Percentiles rank a stretch among this genome's conserved stretches.
Evolutionary conservation across 306 rosid species (phyloP).

Genomic region (Quercus engelmannii): DNA sequence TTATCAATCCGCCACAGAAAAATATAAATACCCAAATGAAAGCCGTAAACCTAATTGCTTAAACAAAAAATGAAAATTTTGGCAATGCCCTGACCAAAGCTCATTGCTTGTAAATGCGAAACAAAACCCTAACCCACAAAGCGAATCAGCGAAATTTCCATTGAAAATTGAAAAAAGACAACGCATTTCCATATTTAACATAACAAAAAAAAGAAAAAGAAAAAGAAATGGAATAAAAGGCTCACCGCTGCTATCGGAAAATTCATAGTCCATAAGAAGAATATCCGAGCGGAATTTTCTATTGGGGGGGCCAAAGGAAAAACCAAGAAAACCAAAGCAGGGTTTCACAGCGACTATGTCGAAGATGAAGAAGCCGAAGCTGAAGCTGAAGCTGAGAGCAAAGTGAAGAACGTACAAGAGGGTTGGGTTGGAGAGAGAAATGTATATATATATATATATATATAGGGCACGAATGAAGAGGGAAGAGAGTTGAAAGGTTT

Average conservation of each 20-base stretch:
- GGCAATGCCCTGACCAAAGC: neutral
- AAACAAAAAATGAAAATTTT: neutral
- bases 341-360: too few species aligned
- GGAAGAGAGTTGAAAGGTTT: neutral
- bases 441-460: neutral
- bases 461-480: neutral
- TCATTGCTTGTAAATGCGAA: neutral
- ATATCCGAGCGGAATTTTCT: neutral
- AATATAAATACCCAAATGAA: neutral
- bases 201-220: too few species aligned
- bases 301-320: neutral
- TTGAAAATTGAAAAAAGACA: neutral
- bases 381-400: neutral
- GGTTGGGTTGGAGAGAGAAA: neutral
- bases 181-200: too few species aligned
- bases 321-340: neutral
- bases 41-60: constrained; percentile 16
- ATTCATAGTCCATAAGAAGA: constrained; percentile 27
- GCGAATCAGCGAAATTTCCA: neutral
- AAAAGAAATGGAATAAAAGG: neutral
- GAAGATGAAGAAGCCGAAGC: neutral
- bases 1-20: too few species aligned
- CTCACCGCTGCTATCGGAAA: constrained; percentile 41
- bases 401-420: neutral
- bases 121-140: constrained; percentile 19